phyloP scores from a whole-genome alignment of 2,329 filamentous ascomycete genomes.

The Aspergillus versicolor region DNA sequence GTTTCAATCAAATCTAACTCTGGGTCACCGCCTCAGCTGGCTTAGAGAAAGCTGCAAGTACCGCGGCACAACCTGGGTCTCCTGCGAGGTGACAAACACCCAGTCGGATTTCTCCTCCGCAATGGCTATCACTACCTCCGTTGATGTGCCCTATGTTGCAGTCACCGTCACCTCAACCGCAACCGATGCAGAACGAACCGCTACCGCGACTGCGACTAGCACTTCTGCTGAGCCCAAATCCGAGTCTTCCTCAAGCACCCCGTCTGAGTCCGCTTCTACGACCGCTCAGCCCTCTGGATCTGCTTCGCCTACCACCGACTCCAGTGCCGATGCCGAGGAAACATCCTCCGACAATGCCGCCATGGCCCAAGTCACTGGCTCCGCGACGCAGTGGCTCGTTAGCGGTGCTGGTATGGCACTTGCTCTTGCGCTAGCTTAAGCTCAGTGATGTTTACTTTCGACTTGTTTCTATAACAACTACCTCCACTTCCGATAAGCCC shows the following conservation, averaged over 20 bases:
- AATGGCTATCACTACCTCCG: conserved; percentile 14
- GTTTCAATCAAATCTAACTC: neutral
- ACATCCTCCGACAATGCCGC: conserved; percentile 21
- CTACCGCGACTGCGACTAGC: conserved; percentile 17
- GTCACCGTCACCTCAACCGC: conserved; percentile 29
- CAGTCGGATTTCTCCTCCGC: conserved; percentile 10
- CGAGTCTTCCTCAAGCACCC: neutral
- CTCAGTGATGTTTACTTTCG: neutral
- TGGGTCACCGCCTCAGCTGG: conserved; percentile 3
- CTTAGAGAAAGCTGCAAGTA: conserved; percentile 20
- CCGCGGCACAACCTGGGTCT: conserved; percentile 26
- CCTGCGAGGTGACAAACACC: conserved; percentile 19
- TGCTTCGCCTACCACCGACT: conserved; percentile 13
- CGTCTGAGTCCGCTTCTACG: neutral
- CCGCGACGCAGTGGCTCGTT: conserved; percentile 24
- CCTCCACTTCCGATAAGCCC: neutral
- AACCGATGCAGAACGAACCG: conserved; percentile 13
- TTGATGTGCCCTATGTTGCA: conserved; percentile 1
- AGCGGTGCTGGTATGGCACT: conserved; percentile 28
- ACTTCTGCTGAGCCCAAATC: conserved; percentile 3
- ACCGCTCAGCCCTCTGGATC: conserved; percentile 2
- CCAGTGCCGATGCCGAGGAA: neutral
- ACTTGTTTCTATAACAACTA: neutral
- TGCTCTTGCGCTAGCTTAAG: conserved; percentile 21
- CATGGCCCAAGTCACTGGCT: conserved; percentile 16